These are phyloP conservation scores for Podila epicladia DNA, from an alignment of 192 early-diverging fungal genomes.

Conservation along the genomic window DNA sequence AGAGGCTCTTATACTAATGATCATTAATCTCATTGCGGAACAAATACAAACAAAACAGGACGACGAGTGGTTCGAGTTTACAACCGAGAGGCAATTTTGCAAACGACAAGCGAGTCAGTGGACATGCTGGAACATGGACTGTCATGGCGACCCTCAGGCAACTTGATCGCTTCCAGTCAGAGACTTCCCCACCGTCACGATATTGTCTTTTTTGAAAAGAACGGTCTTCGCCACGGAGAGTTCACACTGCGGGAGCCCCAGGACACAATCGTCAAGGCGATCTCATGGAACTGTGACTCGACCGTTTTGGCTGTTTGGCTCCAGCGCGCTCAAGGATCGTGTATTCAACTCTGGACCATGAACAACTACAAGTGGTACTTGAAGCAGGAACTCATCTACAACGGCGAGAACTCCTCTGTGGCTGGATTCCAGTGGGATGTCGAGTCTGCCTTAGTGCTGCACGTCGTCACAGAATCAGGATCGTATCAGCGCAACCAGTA, in stretches of 20 bases:
- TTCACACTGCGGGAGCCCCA: constrained; percentile 77
- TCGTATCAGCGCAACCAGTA: constrained; percentile 44
- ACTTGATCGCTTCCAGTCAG: constrained; percentile 85
- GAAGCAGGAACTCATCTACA: constrained; percentile 81
- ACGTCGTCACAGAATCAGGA: constrained; percentile 62
- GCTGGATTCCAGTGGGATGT: constrained; percentile 83
- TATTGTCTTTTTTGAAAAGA: constrained; percentile 94
- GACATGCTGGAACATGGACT: constrained; percentile 79
- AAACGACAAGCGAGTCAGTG: constrained; percentile 83
- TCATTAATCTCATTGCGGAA: no score
- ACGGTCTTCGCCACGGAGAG: constrained; percentile 94
- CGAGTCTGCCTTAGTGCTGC: constrained; percentile 72
- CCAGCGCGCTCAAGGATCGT: constrained; percentile 26
- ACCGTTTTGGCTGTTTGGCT: constrained; percentile 82
- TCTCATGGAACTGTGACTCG: constrained; percentile 94
- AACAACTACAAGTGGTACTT: constrained; percentile 98
- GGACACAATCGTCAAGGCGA: constrained; percentile 62
- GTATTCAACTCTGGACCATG: constrained; percentile 91
- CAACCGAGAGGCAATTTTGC: constrained; percentile 87
- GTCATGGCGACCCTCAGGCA: constrained; percentile 88
- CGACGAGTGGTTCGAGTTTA: constrained; percentile 80
- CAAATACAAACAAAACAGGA: constrained; percentile 24
- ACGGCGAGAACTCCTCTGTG: constrained; percentile 46
- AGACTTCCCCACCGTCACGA: constrained; percentile 81
- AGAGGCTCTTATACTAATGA: no score